phyloP scores from a whole-genome alignment of 2,329 filamentous ascomycete species.

The Aspergillus latus region DNA sequence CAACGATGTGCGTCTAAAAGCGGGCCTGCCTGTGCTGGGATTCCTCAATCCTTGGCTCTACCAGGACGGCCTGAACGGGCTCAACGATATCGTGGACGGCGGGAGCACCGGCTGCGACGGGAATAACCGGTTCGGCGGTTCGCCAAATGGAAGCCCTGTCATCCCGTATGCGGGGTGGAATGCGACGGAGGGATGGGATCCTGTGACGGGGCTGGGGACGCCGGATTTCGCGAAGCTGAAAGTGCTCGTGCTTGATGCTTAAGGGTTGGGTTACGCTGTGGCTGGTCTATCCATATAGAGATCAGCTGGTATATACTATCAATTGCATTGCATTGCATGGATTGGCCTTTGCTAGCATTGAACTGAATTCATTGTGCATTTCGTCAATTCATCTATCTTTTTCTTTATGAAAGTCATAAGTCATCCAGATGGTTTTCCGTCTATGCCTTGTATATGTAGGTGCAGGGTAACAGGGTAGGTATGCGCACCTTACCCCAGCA shows the following conservation, averaged over 20 bases:
- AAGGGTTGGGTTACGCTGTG: background rate
- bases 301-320: background rate
- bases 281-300: background rate
- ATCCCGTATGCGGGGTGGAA: slow-evolving; percentile 53
- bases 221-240: slow-evolving; percentile 29
- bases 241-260: background rate
- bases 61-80: slow-evolving; percentile 37
- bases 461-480: too few species aligned
- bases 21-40: slow-evolving; percentile 52
- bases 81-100: slow-evolving; percentile 53
- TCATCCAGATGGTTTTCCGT: too few species aligned
- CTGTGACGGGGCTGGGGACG: slow-evolving; percentile 48
- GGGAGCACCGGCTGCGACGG: slow-evolving; percentile 51
- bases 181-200: slow-evolving; percentile 53
- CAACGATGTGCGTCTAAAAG: slow-evolving; percentile 59
- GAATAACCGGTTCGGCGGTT: slow-evolving; percentile 42
- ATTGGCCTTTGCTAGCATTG: too few species aligned
- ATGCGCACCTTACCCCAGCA: too few species aligned
- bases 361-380: too few species aligned
- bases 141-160: slow-evolving; percentile 37
- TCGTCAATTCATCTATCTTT: too few species aligned
- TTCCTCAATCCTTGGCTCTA: slow-evolving; percentile 65
- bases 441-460: too few species aligned
- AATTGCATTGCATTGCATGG: too few species aligned
- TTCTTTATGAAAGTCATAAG: too few species aligned